A percentile compares a stretch with the other conserved stretches of the same genome.
phyloP scores from a whole-genome alignment of 306 rosid genomes.

The Coriaria nepalensis region DNA sequence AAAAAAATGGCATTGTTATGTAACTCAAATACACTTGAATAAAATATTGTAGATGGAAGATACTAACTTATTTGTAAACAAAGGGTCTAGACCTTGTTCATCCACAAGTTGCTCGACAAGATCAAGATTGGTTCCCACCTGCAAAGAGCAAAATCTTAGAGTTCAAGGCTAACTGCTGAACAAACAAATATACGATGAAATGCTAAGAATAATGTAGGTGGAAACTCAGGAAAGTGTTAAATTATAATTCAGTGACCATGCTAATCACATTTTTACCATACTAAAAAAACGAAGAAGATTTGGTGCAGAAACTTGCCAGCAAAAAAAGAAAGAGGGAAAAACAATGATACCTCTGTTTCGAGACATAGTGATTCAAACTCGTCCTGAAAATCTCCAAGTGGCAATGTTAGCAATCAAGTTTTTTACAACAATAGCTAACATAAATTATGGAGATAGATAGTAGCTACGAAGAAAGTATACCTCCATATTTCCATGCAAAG shows the following conservation, averaged over 20 bases:
- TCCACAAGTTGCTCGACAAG: slow-evolving; percentile 63
- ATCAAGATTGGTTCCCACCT: slow-evolving; percentile 70
- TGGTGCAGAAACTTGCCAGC: background rate
- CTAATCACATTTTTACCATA: background rate
- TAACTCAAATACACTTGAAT: background rate
- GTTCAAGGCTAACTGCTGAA: slow-evolving; percentile 7
- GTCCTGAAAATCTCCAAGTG: slow-evolving; percentile 34
- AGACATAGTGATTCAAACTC: slow-evolving; percentile 42
- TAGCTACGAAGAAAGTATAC: slow-evolving; percentile 22
- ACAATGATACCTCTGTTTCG: slow-evolving; percentile 39
- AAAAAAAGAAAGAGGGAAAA: slow-evolving; percentile 2
- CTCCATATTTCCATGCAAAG: slow-evolving; percentile 66
- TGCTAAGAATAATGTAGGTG: background rate
- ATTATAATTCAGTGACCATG: background rate
- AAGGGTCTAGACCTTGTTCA: slow-evolving; percentile 57
- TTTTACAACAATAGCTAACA: background rate
- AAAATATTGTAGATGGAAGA: slow-evolving; percentile 4
- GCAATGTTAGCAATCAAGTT: slow-evolving; percentile 13
- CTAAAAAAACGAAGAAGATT: background rate
- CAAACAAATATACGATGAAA: slow-evolving; percentile 2
- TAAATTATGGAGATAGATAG: background rate
- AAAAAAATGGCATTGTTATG: no score
- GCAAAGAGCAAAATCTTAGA: slow-evolving; percentile 15
- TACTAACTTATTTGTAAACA: slow-evolving; percentile 44
- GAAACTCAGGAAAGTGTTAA: background rate